Evolutionary conservation across 2,329 filamentous ascomycete genomes (phyloP).

Genomic region (Gaeumannomyces sp.): DNA sequence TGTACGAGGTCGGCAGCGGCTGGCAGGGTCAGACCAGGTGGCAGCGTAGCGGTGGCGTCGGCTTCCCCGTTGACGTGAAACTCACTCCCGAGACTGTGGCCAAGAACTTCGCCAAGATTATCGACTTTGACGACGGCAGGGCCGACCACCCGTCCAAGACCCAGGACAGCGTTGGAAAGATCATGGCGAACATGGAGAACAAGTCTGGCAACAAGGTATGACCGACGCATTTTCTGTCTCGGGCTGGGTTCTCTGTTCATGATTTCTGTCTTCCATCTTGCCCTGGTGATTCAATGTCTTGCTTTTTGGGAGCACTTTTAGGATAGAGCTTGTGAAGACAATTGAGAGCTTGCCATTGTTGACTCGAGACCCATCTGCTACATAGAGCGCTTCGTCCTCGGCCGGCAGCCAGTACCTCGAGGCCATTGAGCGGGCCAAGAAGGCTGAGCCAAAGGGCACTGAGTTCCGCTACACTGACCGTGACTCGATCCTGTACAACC

Average conservation of each 20-base stretch:
- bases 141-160: constrained; percentile 79
- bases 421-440: constrained; percentile 71
- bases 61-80: constrained; percentile 80
- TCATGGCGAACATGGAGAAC: constrained; percentile 79
- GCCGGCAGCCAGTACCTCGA: constrained; percentile 60
- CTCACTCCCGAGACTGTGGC: constrained; percentile 80
- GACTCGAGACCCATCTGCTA: constrained; percentile 6
- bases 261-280: constrained; percentile 15
- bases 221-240: constrained; percentile 23
- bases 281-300: constrained; percentile 1
- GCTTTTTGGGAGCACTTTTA: not conserved
- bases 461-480: constrained; percentile 79
- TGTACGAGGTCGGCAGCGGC: constrained; percentile 93
- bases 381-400: constrained; percentile 21
- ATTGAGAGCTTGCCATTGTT: constrained; percentile 16
- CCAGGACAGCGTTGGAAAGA: constrained; percentile 69
- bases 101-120: constrained; percentile 70
- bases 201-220: constrained; percentile 58
- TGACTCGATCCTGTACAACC: constrained; percentile 91
- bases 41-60: constrained; percentile 85
- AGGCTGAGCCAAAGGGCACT: constrained; percentile 62
- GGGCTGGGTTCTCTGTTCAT: constrained; percentile 17
- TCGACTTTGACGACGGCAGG: constrained; percentile 80
- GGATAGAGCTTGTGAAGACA: constrained; percentile 10
- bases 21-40: constrained; percentile 91